Evolutionary conservation across 2,329 filamentous ascomycete species (phyloP), one percentile per base, ranked within the genome.

Genomic region (Arthrobotrys entomopaga): DNA sequence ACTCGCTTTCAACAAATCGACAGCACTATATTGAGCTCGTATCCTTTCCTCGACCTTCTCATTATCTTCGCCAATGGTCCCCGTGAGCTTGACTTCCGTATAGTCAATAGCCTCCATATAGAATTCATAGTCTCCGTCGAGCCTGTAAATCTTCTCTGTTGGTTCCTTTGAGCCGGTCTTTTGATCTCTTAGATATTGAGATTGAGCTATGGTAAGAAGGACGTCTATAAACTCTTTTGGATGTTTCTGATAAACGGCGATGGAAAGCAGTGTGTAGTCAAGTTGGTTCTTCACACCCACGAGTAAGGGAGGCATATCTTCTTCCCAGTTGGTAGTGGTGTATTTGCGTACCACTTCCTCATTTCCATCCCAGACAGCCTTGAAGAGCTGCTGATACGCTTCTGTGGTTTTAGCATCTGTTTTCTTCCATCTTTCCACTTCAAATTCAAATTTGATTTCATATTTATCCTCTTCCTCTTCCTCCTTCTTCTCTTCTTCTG

Each of bases 291-390:
- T 24, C 80, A 81, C 49, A 76, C 84, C 86, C 88, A 90, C 0
- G 86, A 81, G 11, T 89, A 90, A 46, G 91, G 82, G 11, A 82
- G 80, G 78, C 90, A 91, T 80, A 94, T 87, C 1, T 83, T 87
- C 0, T 87, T 61, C 65, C 64, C 64, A 66, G 43, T 50, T 57
- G 24, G 50, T 59, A 10, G 64, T 59, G 1, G 64, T 66, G 19
- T 66, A 66, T 34, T 52, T 58, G 11, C 22, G 15, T 8, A 70
- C 20, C 10, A 5, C 22, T 11, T 60, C 56, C 29, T 43, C 76
- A 77, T 95, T 87, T 15, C 89, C 90, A 2, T 78, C 78, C 90
- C 90, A 94, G 3, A 88, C 87, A 42, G 91, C 90, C 79, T 94
- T 87, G 79, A 91, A 91, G 38, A 40, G 11, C 4, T 52, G 20